Evolutionary conservation across 805 yeast genomes (phyloP), one percentile per base, ranked within the genome.

Genomic region (Pichia sporocuriosa): DNA sequence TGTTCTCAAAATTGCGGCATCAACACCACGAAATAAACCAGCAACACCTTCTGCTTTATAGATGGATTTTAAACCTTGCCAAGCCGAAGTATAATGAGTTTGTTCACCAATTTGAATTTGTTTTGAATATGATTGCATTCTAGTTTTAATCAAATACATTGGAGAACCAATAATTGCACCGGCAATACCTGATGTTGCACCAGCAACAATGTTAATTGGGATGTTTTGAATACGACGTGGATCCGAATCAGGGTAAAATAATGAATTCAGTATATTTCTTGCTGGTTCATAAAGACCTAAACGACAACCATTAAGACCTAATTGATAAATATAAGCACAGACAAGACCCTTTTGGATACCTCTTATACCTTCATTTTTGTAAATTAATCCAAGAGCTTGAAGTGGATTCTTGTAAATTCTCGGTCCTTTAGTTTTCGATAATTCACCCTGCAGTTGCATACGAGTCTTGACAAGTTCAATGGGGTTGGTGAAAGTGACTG

Each of bases 401-500:
- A 84, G 51, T 10, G 96, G 89, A 54, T 93, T 90, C 51, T 73
- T 82, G 63, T 90, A 93, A 19, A 73, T 51, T 42, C 57, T 68
- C 0, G 80, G 70, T 20, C 70, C 72, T 31, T 72, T 66, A 5
- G 66, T 69, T 25, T 69, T 60, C 11, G 76, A 67, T 39, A 90
- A 69, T 64, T 93, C 97, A 46, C 98, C 98, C 63, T 93, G 97
- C 35, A 93, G 69, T 62, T 93, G 98, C 95, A 90, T 84, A 66
- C 97, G 70, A 8, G 95, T 93, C 66, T 93, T 93, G 52, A 90
- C 87, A 47, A 93, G 69, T 63, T 93, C 98, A 48, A 93, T 82
- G 6, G 98, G 98, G 59, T 93, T 93, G 4, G 97, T 89, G 58
- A 90, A 81, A 0, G 97, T 90, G 34, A 93, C 98, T 0, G 98